Evolutionary conservation across 345 rosid genomes (phyloP), one percentile per base, ranked within the genome.

Genomic region (Salix dunnii): DNA sequence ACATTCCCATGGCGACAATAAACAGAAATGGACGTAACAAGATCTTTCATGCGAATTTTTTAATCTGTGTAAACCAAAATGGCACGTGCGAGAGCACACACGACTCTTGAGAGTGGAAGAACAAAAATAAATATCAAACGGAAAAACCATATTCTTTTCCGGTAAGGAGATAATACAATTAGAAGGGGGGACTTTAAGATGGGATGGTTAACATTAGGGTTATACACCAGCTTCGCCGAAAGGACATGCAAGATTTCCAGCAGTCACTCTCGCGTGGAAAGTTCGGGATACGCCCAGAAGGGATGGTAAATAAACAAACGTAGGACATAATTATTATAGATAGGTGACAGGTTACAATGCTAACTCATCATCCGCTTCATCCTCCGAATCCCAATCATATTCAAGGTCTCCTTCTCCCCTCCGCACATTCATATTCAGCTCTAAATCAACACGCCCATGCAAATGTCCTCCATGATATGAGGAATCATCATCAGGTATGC

Each of bases 401-500:
- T 84, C 87, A 0, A 77, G 79, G 83, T 0, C 82, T 23, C 79
- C 89, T 68, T 84, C 79, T 64, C 86, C 89, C 36, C 79, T 79
- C 73, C 87, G 77, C 65, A 88, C 38, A 78, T 87, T 82, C 80
- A 90, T 73, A 23, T 89, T 77, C 83, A 76, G 88, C 82, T 85
- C 89, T 77, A 87, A 83, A 66, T 89, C 81, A 36, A 70, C 80
- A 0, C 74, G 83, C 63, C 82, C 79, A 70, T 62, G 83, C 74
- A 70, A 63, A 74, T 28, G 30, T 43, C 28, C 72, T 28, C 31
- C 74, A 2, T 70, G 64, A 20, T 46, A 69, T 61, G 14, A 48
- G 55, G 23, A 1, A 17, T 83, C 60, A 40, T 63, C 80, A 62
- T 77, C 78, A 12, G 75, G n/a, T 28, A 51, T 25, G 68, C 35